Base-by-base conservation (phyloP, 805 yeast genomes). In the Metahyphopichia silvanorum region DNA sequence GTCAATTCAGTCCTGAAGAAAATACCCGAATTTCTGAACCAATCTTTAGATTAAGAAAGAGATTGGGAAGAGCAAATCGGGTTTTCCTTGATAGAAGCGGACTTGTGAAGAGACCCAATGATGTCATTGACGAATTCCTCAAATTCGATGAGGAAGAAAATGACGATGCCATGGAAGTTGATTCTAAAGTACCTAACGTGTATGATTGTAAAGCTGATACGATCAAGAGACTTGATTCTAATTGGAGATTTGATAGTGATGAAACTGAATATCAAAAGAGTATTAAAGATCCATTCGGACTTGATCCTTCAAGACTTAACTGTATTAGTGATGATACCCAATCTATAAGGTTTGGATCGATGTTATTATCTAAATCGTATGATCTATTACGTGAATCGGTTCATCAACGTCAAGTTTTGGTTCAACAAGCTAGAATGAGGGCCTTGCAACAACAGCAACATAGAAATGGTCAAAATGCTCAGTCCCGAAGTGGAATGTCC, bases 291-390 rank as follows among this genome's bases (percentile, higher is more conserved):
- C 83, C 82, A 21, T 68, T 86, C 35, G 70, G 79, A 38, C 71
- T 75, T 38, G 96, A 87, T 55, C 96, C 97, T 0, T 79, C 95
- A 0, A 72, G 75, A 34, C 69, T 89, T 47, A 89, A 89, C 51
- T 82, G 83, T 42, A 86, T 89, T 25, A 76, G 87, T 10, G 82
- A 82, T 33, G 91, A 81, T 32, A 88, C 96, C 1, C 97, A 89
- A 58, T 80, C 85, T 1, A 85, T 91, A 19, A 69, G 97, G 38
- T 89, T 89, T 60, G 96, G 96, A 6, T 77, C 95, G 5, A 88
- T 88, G 96, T 60, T 91, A 20, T 67, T 88, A 25, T 77, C 93
- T 4, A 91, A 89, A 56, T 81, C 96, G 0, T 85, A 85, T 51
- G 96, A 88, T 33, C 73, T 80, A 31, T 63, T 81, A 42, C 67